These are phyloP conservation scores for Leonotis leonurus DNA, from an alignment of 257 asterid species.

Conservation along the genomic window DNA sequence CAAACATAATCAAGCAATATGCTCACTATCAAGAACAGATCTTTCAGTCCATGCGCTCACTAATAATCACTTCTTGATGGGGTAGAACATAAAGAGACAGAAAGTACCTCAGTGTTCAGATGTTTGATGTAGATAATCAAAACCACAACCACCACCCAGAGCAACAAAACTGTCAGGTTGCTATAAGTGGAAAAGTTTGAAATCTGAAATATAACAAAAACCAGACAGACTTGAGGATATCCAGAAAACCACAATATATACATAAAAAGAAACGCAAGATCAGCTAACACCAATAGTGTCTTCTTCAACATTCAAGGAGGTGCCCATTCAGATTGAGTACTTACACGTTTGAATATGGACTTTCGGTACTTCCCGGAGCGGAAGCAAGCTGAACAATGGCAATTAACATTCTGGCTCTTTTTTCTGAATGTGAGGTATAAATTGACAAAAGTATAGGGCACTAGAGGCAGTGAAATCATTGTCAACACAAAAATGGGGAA, in stretches of 20 bases:
- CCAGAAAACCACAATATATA: neutral
- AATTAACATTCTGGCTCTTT: constrained; percentile 54
- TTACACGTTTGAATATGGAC: constrained; percentile 82
- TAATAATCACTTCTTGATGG: constrained; percentile 3
- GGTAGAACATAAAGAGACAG: constrained; percentile 6
- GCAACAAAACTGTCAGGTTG: constrained; percentile 81
- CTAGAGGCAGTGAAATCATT: constrained; percentile 86
- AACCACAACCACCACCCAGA: constrained; percentile 75
- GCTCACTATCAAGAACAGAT: neutral
- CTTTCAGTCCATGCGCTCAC: neutral
- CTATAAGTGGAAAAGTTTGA: constrained; percentile 91
- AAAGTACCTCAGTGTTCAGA: constrained; percentile 74
- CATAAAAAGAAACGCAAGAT: neutral
- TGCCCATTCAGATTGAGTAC: constrained; percentile 12
- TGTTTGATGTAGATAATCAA: constrained; percentile 72
- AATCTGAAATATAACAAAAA: constrained; percentile 50
- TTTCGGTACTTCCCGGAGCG: constrained; percentile 92
- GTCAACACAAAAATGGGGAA: constrained; percentile 93
- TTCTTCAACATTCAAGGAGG: neutral
- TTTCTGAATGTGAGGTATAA: constrained; percentile 53
- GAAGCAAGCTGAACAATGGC: constrained; percentile 86
- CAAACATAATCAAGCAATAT: neutral
- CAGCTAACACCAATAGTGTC: neutral
- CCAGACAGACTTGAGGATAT: neutral
- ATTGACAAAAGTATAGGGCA: constrained; percentile 81